Evolutionary conservation across 1,284 basidiomycete species (phyloP).

Genomic region (Chalciporus sp.): DNA sequence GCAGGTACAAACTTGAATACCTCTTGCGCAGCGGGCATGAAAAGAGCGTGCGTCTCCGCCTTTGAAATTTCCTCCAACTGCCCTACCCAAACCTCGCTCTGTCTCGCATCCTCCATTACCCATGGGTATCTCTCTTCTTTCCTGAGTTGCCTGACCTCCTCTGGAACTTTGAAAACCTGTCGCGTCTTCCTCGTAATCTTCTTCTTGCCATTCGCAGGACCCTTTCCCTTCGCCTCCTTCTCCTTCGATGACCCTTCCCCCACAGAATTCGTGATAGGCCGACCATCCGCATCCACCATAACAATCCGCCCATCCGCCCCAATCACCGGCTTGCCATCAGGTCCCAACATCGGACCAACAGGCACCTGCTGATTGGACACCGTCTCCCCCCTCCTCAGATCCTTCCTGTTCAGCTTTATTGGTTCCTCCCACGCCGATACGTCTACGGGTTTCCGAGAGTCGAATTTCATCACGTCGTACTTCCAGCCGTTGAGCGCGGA

Average conservation of each 20-base stretch:
- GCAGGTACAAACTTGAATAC: slow-evolving; percentile 86
- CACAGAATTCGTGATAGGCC: slow-evolving; percentile 57
- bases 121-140: slow-evolving; percentile 87
- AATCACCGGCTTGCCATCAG: slow-evolving; percentile 78
- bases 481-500: slow-evolving; percentile 80
- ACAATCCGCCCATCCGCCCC: slow-evolving; percentile 73
- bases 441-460: slow-evolving; percentile 69
- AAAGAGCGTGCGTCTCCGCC: slow-evolving; percentile 63
- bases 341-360: slow-evolving; percentile 70
- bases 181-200: slow-evolving; percentile 84
- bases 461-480: slow-evolving; percentile 85
- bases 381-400: slow-evolving; percentile 58
- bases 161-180: slow-evolving; percentile 77
- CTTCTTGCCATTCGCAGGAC: slow-evolving; percentile 54
- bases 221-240: slow-evolving; percentile 51
- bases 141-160: slow-evolving; percentile 67
- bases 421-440: slow-evolving; percentile 66
- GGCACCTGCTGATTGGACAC: slow-evolving; percentile 45
- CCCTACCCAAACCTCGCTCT: slow-evolving; percentile 75
- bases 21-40: slow-evolving; percentile 75
- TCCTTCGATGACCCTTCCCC: slow-evolving; percentile 40
- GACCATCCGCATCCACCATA: slow-evolving; percentile 78
- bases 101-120: slow-evolving; percentile 79
- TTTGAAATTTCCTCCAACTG: slow-evolving; percentile 77
- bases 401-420: slow-evolving; percentile 85